Percentiles rank a stretch among this genome's conserved stretches.
Conservation (phyloP, 495 filamentous ascomycete species). For the Trichoderma parareesei region DNA sequence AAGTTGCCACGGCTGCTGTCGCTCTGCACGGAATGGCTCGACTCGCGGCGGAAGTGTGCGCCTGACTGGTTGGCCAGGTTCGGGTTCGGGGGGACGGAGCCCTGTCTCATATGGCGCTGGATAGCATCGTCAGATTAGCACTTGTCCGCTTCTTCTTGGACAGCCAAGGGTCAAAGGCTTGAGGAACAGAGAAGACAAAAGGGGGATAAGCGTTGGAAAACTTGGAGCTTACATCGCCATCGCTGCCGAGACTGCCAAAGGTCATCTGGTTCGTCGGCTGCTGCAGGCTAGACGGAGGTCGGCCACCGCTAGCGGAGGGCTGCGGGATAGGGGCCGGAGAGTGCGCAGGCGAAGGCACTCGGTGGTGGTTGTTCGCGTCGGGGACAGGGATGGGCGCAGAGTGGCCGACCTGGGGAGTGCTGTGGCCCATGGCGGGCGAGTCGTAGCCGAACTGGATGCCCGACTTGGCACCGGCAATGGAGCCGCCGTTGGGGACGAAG, state of each 20-base stretch:
- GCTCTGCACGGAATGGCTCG: constrained; percentile 69
- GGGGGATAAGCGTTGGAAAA: neutral
- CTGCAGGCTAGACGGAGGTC: constrained; percentile 60
- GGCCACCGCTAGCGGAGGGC: constrained; percentile 74
- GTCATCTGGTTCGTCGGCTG: constrained; percentile 55
- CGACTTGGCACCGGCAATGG: constrained; percentile 47
- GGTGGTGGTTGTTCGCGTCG: constrained; percentile 43
- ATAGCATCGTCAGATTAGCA: constrained; percentile 23
- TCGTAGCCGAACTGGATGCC: constrained; percentile 73
- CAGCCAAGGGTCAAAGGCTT: neutral
- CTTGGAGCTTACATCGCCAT: constrained; percentile 57
- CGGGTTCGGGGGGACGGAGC: constrained; percentile 43
- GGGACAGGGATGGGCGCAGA: constrained; percentile 62
- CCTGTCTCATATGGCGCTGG: constrained; percentile 50
- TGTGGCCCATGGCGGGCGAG: constrained; percentile 62
- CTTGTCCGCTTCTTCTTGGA: neutral
- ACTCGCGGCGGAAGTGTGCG: constrained; percentile 72
- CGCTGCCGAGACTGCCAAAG: constrained; percentile 77
- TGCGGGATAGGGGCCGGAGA: constrained; percentile 88
- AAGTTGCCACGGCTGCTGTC: constrained; percentile 52
- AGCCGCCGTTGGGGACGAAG: constrained; percentile 66
- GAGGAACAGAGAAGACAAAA: neutral
- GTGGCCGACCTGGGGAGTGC: constrained; percentile 44
- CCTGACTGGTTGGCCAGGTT: constrained; percentile 49
- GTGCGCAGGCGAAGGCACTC: constrained; percentile 60